Evolutionary conservation across 495 filamentous ascomycete species (phyloP), one percentile per base, ranked within the genome.

Genomic region (Melanomma pulvis-pyrius): DNA sequence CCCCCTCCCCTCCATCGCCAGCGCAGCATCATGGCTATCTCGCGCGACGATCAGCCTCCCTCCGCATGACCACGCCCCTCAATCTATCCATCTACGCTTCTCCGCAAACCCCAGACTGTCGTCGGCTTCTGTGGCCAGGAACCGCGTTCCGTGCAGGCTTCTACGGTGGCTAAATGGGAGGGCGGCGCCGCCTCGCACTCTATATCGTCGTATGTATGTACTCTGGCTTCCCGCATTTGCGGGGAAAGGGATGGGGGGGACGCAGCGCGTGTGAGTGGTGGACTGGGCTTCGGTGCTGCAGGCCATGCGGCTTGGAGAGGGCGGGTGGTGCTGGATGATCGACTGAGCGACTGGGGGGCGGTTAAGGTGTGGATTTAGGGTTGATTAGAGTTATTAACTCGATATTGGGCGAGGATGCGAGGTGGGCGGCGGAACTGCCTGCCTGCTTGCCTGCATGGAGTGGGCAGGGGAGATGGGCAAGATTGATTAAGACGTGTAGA

Each of bases 371-470:
- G 48, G 46, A 62, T 49, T 51, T 62, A 32, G 44, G 59, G 46
- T 62, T 62, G 19, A 62, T 62, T 51, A 62, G 59, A 62, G 59
- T 62, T 62, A 62, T 62, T 51, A 21, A 28, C 1, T 21, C 19
- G 39, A 58, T 24, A 57, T 57, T 21, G 44, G 44, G 32, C 6
- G 13, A 13, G 32, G 32, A 6, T 19, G 5, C 17, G 46, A 13
- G n/a, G 39, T n/a, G n/a, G n/a, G 39, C 9, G 3, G 39, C 39
- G 39, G 39, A 44, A 44, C n/a, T n/a, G n/a, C n/a, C n/a, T n/a
- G n/a, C n/a, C n/a, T n/a, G n/a, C n/a, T n/a, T n/a, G n/a, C n/a
- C n/a, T n/a, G n/a, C n/a, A n/a, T n/a, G n/a, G n/a, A n/a, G n/a
- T n/a, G 39, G n/a, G n/a, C 39, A 15, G n/a, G 9, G 39, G 8